Evolutionary conservation across 2,329 filamentous ascomycete species (phyloP).

Genomic region (Fusarium nygamai): DNA sequence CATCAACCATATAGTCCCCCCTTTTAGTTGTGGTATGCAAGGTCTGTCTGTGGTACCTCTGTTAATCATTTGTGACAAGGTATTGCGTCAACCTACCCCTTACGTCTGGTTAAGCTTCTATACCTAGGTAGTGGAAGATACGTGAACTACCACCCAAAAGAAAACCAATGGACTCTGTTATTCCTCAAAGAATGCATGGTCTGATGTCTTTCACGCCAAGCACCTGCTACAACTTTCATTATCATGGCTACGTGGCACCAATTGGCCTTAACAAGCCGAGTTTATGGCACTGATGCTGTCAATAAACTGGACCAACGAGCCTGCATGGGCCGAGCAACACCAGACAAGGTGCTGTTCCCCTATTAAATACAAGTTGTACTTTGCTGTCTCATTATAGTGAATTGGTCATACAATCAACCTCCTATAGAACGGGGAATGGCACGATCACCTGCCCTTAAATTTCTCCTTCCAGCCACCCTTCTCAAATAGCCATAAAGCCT

Average conservation of each 20-base stretch:
- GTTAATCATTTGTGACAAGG: neutral
- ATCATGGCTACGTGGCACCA: slow-evolving; percentile 22
- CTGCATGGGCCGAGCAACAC: neutral
- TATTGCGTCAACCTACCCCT: neutral
- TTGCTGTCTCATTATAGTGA: neutral
- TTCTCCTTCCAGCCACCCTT: slow-evolving; percentile 76
- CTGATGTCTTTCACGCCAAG: neutral
- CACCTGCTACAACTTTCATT: neutral
- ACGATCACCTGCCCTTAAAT: slow-evolving; percentile 62
- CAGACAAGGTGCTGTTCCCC: neutral
- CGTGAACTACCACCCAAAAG: neutral
- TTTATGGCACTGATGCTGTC: neutral
- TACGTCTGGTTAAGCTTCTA: neutral
- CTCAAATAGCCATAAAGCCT: slow-evolving; percentile 86
- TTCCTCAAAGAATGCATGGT: neutral
- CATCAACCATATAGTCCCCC: neutral
- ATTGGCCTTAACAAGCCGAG: neutral
- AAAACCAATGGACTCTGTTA: neutral
- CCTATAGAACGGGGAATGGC: neutral
- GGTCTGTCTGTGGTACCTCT: neutral
- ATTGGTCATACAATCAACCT: neutral
- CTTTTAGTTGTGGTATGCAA: neutral
- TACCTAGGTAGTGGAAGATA: neutral
- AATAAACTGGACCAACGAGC: neutral
- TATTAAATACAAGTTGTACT: neutral